Conservation (phyloP, 2,329 filamentous ascomycete genomes). For the Fusarium sarcochroum region DNA sequence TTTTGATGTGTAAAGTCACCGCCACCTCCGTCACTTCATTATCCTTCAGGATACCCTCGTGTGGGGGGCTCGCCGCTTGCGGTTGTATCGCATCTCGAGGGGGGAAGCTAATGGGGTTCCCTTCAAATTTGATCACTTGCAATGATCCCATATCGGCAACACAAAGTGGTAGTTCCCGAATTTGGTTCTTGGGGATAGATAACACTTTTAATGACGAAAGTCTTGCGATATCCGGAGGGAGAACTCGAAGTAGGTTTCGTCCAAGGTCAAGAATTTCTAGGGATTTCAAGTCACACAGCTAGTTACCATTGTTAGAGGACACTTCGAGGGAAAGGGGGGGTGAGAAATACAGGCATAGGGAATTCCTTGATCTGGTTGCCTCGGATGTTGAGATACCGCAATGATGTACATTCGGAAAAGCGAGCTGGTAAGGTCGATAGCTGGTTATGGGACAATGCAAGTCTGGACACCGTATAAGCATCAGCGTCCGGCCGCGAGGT, state of each 20-base stretch:
- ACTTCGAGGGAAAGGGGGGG: slow-evolving; percentile 23
- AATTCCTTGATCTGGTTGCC: slow-evolving; percentile 80
- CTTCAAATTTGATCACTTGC: slow-evolving; percentile 89
- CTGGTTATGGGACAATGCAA: slow-evolving; percentile 86
- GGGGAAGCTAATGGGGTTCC: slow-evolving; percentile 87
- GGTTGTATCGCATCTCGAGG: slow-evolving; percentile 77
- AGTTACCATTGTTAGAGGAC: slow-evolving; percentile 43
- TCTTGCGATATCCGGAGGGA: slow-evolving; percentile 85
- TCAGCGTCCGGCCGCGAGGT: slow-evolving; percentile 32
- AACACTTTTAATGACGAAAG: slow-evolving; percentile 90
- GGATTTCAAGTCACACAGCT: slow-evolving; percentile 89
- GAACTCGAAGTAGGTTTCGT: slow-evolving; percentile 82
- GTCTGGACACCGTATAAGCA: slow-evolving; percentile 60
- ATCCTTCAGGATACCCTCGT: slow-evolving; percentile 67
- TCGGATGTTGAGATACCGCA: slow-evolving; percentile 85
- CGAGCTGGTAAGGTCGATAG: slow-evolving; percentile 77
- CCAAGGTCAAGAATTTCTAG: slow-evolving; percentile 95
- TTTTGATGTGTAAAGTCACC: slow-evolving; percentile 73
- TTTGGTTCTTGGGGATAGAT: slow-evolving; percentile 87
- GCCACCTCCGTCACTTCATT: slow-evolving; percentile 74
- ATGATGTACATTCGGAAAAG: slow-evolving; percentile 81
- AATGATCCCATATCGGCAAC: slow-evolving; percentile 91
- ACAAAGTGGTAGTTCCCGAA: slow-evolving; percentile 85
- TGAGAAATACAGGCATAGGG: slow-evolving; percentile 64
- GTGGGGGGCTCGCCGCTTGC: slow-evolving; percentile 67